phyloP scores from a whole-genome alignment of 2,329 filamentous ascomycete genomes.

The Curvularia spicifera region DNA sequence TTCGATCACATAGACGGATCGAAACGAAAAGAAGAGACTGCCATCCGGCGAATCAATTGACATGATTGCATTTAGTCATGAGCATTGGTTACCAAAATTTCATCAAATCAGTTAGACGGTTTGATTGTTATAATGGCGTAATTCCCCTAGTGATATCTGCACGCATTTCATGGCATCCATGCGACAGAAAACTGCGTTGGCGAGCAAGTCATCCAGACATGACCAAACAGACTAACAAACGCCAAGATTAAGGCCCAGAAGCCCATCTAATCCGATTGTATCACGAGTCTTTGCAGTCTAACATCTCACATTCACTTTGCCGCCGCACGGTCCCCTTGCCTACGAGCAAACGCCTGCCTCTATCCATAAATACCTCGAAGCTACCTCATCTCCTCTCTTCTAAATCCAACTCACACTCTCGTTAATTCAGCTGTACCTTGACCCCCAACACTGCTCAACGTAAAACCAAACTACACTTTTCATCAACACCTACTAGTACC shows the following conservation, averaged over 20 bases:
- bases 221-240: too few species aligned
- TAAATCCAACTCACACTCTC: slow-evolving; percentile 5
- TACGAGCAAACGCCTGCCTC: slow-evolving; percentile 6
- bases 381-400: not conserved
- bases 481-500: not conserved
- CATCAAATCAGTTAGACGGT: not conserved
- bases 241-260: not conserved
- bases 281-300: not conserved
- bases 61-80: not conserved
- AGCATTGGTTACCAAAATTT: not conserved
- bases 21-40: not conserved
- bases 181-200: not conserved
- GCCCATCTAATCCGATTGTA: not conserved
- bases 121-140: not conserved
- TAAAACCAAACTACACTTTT: slow-evolving; percentile 3
- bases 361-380: slow-evolving; percentile 7
- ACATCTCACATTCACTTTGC: not conserved
- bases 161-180: not conserved
- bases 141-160: not conserved
- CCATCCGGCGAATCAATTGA: not conserved
- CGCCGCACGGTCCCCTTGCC: slow-evolving; percentile 4
- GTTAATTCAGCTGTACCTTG: not conserved
- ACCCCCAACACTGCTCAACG: not conserved
- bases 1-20: not conserved
- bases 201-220: not conserved